These are phyloP conservation scores for Cladochytrium replicatum DNA, from an alignment of 192 early-diverging fungal species.

Conservation along the genomic window DNA sequence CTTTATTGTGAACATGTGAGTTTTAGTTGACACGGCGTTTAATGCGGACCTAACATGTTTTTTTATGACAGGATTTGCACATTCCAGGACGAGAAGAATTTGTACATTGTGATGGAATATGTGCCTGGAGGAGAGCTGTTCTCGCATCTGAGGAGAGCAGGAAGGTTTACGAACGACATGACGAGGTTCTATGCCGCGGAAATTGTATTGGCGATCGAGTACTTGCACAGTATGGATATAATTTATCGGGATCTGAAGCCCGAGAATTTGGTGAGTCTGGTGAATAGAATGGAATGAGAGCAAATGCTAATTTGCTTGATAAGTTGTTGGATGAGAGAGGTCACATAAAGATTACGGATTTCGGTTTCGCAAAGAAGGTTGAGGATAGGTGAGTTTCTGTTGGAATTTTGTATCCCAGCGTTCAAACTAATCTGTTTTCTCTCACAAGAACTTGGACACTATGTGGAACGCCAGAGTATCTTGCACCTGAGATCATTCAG, in stretches of 20 bases:
- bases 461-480: conserved; percentile 95
- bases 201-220: conserved; percentile 91
- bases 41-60: not conserved
- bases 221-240: conserved; percentile 85
- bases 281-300: not conserved
- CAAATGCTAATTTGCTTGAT: conserved; percentile 6
- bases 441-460: conserved; percentile 56
- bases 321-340: conserved; percentile 74
- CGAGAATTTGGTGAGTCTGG: conserved; percentile 45
- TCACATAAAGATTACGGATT: conserved; percentile 96
- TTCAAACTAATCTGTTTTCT: not conserved
- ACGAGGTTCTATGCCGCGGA: conserved; percentile 93
- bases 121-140: conserved; percentile 90
- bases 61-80: conserved; percentile 34
- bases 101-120: conserved; percentile 92
- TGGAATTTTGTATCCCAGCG: not conserved
- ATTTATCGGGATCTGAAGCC: conserved; percentile 98
- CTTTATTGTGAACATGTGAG: conserved; percentile 75
- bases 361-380: conserved; percentile 95
- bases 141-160: conserved; percentile 71
- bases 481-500: conserved; percentile 95
- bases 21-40: not conserved
- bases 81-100: conserved; percentile 76
- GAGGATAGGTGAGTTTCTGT: conserved; percentile 44
- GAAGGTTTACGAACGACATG: conserved; percentile 88